phyloP scores from a whole-genome alignment of 805 yeast genomes.

The Hanseniaspora jakobsenii region DNA sequence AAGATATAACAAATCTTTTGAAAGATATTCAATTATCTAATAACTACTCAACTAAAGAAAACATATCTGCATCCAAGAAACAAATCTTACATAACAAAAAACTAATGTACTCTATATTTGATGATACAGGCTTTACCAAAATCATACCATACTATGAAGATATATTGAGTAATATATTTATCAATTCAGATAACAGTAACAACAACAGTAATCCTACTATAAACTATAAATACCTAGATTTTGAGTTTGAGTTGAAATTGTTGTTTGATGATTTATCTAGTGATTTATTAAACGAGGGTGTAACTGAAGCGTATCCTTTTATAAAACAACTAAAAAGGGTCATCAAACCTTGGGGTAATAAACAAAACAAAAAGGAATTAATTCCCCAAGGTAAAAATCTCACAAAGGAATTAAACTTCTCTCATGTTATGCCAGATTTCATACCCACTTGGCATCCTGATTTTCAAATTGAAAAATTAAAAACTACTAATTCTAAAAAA shows the following conservation, averaged over 20 bases:
- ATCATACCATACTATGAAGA: background rate
- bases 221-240: constrained; percentile 36
- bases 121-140: constrained; percentile 10
- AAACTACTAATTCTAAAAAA: too few relatives aligned
- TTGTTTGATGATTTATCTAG: constrained; percentile 61
- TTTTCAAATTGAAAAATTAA: constrained; percentile 46
- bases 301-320: constrained; percentile 49
- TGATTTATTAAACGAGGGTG: constrained; percentile 62
- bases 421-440: constrained; percentile 72
- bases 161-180: constrained; percentile 19
- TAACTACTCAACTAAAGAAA: constrained; percentile 15
- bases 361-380: constrained; percentile 41
- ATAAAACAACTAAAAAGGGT: constrained; percentile 39
- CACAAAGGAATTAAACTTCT: constrained; percentile 52
- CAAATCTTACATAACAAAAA: too few relatives aligned
- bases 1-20: constrained; percentile 6
- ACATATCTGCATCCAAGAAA: too few relatives aligned
- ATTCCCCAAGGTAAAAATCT: constrained; percentile 50
- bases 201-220: too few relatives aligned
- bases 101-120: too few relatives aligned
- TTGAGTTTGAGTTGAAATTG: constrained; percentile 59
- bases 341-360: constrained; percentile 64
- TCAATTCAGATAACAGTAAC: constrained; percentile 19
- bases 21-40: constrained; percentile 13
- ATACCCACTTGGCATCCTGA: constrained; percentile 56